A percentile compares a stretch with the other conserved stretches of the same genome.
These are phyloP conservation scores for Paramecium caudatum DNA, from an alignment of 73 alveolate genomes.

Conservation along the genomic window DNA sequence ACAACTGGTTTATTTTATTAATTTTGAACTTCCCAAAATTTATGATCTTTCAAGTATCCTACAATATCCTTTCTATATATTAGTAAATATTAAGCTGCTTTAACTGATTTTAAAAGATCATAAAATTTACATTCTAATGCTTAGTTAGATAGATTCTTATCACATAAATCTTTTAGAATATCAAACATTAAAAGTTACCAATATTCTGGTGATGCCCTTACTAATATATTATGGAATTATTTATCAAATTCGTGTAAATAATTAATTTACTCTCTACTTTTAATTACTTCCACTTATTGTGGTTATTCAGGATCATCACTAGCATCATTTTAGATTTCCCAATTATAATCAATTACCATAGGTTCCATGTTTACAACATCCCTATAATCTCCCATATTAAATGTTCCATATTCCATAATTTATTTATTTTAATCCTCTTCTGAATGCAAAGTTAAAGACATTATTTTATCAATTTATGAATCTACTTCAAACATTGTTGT, in stretches of 20 bases:
- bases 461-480: slow-evolving; percentile 9
- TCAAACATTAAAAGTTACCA: not conserved
- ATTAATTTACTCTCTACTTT: slow-evolving; percentile 11
- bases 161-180: slow-evolving; percentile 26
- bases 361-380: slow-evolving; percentile 21
- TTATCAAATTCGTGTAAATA: slow-evolving; percentile 37
- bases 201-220: slow-evolving; percentile 41
- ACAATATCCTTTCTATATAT: slow-evolving; percentile 41
- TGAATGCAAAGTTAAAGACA: not conserved
- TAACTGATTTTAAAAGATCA: slow-evolving; percentile 12
- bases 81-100: slow-evolving; percentile 38
- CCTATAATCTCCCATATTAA: slow-evolving; percentile 2
- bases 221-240: not conserved
- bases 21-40: slow-evolving; percentile 17
- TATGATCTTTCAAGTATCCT: not conserved
- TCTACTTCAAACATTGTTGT: slow-evolving; percentile 1
- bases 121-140: slow-evolving; percentile 55
- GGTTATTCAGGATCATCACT: not conserved
- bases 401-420: slow-evolving; percentile 30
- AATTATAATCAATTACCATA: not conserved
- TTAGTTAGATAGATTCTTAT: not conserved
- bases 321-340: slow-evolving; percentile 9
- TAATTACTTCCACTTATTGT: not conserved
- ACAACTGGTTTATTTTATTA: not conserved
- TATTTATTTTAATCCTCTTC: slow-evolving; percentile 9